Conservation (phyloP, 495 filamentous ascomycete genomes). For the Pseudomonodictys pantanalensis region DNA sequence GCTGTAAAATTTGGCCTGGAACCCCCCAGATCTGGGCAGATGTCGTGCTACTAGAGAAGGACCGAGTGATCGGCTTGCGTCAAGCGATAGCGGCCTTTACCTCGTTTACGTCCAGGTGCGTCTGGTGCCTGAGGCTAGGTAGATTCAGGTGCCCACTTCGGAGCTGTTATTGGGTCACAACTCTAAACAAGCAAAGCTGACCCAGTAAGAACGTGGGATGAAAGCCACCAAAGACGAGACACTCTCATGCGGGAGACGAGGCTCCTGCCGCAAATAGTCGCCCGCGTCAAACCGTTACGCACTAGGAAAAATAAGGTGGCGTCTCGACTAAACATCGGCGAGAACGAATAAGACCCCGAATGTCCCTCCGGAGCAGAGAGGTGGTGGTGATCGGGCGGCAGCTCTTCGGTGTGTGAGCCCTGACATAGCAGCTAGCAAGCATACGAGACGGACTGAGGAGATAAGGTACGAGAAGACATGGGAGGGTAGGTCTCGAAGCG, state of each 20-base stretch:
- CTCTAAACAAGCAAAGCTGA: conserved; percentile 11
- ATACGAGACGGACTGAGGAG: too few species aligned
- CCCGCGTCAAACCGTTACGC: not conserved
- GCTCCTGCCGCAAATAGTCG: not conserved
- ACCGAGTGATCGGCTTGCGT: not conserved
- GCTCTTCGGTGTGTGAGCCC: too few species aligned
- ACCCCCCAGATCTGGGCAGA: not conserved
- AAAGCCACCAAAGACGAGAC: not conserved
- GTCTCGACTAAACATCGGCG: not conserved
- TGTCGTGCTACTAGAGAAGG: not conserved
- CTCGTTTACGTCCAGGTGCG: not conserved
- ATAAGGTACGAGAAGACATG: too few species aligned
- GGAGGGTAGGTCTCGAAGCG: too few species aligned
- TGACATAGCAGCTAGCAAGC: too few species aligned
- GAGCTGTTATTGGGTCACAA: not conserved
- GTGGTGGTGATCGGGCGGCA: too few species aligned
- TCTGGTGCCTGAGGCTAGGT: conserved; percentile 6
- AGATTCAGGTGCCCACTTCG: not conserved
- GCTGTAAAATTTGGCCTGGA: too few species aligned
- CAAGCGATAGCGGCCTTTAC: not conserved
- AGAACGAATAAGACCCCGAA: not conserved
- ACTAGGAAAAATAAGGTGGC: not conserved
- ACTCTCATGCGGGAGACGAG: not conserved
- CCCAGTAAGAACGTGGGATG: conserved; percentile 10
- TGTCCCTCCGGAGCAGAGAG: too few species aligned